Conservation (phyloP, 169 alveolate genomes). For the Plasmodium berghei region DNA sequence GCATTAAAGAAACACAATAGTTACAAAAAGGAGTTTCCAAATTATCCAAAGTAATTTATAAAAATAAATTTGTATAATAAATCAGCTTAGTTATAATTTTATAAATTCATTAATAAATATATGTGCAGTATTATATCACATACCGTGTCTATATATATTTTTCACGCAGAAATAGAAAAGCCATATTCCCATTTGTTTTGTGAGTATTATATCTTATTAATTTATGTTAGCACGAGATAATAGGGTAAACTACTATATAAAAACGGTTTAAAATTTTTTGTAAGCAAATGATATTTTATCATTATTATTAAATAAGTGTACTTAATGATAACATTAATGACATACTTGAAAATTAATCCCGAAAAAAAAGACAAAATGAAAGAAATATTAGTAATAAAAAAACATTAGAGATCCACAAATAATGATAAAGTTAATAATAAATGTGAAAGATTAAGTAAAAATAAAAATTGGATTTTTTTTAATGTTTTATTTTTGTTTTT, state of each 20-base stretch:
- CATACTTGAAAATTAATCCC: too few species aligned
- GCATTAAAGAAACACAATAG: conserved; percentile 93
- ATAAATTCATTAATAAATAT: background rate
- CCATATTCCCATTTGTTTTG: conserved; percentile 92
- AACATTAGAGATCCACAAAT: too few species aligned
- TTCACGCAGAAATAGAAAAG: conserved; percentile 85
- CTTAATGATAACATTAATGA: too few species aligned
- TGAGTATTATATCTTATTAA: conserved; percentile 61
- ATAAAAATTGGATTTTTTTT: background rate
- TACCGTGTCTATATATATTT: background rate
- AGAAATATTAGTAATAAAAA: too few species aligned
- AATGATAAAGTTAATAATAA: too few species aligned
- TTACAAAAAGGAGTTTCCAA: conserved; percentile 92
- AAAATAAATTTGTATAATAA: background rate
- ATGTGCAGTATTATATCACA: background rate
- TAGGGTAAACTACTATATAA: too few species aligned
- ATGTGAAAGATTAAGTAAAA: background rate
- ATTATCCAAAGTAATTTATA: conserved; percentile 85
- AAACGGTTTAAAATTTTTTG: too few species aligned
- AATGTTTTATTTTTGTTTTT: background rate
- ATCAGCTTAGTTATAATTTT: background rate
- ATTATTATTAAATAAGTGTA: too few species aligned
- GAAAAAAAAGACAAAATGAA: too few species aligned
- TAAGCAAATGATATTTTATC: too few species aligned
- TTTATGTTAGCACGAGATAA: too few species aligned